These are phyloP conservation scores for Fusarium odoratissimum DNA, from an alignment of 2,329 filamentous ascomycete genomes.

Conservation along the genomic window DNA sequence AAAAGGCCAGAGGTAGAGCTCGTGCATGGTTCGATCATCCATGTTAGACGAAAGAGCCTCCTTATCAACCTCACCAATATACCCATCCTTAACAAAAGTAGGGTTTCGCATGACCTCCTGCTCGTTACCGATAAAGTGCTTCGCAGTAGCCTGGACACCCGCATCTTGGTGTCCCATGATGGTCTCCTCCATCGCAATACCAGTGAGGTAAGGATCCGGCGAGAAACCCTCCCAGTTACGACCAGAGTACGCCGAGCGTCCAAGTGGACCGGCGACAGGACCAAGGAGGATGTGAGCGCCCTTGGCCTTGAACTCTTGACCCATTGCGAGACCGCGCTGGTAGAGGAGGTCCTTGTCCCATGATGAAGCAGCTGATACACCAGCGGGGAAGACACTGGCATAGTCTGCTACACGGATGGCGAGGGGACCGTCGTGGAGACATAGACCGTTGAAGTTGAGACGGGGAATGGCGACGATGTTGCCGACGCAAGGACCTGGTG, in stretches of 20 bases:
- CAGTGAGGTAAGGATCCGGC: constrained; percentile 75
- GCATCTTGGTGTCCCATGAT: constrained; percentile 51
- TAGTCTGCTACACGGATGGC: constrained; percentile 53
- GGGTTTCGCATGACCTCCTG: constrained; percentile 51
- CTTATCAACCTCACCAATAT: constrained; percentile 37
- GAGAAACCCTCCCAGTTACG: constrained; percentile 74
- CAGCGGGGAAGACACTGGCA: constrained; percentile 60
- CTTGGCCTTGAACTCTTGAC: constrained; percentile 74
- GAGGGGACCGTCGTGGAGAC: constrained; percentile 54
- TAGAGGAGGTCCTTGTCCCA: constrained; percentile 81
- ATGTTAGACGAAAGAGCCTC: constrained; percentile 58
- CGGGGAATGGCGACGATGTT: constrained; percentile 54
- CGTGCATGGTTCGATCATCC: constrained; percentile 70
- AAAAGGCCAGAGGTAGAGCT: constrained; percentile 55
- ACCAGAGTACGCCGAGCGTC: constrained; percentile 60
- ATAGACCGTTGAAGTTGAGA: constrained; percentile 57
- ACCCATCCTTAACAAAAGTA: constrained; percentile 41
- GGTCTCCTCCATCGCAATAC: constrained; percentile 57
- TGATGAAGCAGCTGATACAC: constrained; percentile 68
- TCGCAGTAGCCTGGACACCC: constrained; percentile 54
- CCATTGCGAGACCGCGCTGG: constrained; percentile 65
- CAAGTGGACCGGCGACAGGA: constrained; percentile 55
- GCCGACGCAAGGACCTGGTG: constrained; percentile 50
- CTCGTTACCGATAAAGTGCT: constrained; percentile 55
- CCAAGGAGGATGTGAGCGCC: constrained; percentile 75